A percentile compares a stretch with the other conserved stretches of the same genome.
phyloP scores from a whole-genome alignment of 2,329 filamentous ascomycete genomes.

The Xylariaceae sp. region DNA sequence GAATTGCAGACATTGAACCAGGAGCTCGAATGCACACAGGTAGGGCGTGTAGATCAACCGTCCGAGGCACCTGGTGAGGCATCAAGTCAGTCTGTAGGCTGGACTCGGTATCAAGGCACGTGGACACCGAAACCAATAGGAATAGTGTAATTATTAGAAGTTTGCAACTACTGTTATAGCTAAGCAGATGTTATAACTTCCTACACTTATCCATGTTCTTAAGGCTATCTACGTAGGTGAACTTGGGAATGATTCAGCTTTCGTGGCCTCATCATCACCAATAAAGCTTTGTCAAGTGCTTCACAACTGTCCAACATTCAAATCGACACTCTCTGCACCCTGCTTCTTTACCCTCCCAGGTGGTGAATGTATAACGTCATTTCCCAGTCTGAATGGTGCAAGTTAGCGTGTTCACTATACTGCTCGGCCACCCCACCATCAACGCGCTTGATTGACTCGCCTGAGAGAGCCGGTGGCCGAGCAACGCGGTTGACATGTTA shows the following conservation, averaged over 20 bases:
- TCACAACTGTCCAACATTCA: background rate
- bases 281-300: background rate
- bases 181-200: background rate
- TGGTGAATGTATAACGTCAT: background rate
- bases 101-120: constrained; percentile 47
- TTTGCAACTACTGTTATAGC: background rate
- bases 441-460: too few relatives aligned
- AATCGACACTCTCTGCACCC: background rate
- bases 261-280: background rate
- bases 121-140: constrained; percentile 60
- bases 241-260: background rate
- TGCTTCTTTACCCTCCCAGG: background rate
- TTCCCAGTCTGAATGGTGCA: too few relatives aligned
- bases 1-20: constrained; percentile 28
- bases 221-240: background rate
- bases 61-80: constrained; percentile 18
- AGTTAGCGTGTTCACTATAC: too few relatives aligned
- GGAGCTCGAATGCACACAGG: constrained; percentile 20
- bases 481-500: background rate
- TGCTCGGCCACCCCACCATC: too few relatives aligned
- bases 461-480: too few relatives aligned
- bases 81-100: constrained; percentile 35
- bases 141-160: constrained; percentile 37
- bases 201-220: background rate
- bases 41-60: constrained; percentile 4